These are phyloP conservation scores for Peniophora sp. DNA, from an alignment of 1,284 basidiomycete genomes.

Conservation along the genomic window DNA sequence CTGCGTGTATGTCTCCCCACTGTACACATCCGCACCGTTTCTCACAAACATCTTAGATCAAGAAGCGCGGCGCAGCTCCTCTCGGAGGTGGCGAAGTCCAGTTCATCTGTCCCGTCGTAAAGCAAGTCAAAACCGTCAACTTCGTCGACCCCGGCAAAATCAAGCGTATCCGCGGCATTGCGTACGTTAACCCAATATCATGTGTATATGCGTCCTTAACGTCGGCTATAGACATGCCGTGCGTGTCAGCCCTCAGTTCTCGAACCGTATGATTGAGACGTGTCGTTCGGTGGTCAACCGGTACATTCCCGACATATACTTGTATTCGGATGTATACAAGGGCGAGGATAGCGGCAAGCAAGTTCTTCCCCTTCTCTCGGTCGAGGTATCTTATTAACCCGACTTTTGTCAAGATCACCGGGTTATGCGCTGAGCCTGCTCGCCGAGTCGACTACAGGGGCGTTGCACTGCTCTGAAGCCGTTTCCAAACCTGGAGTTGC, in stretches of 20 bases:
- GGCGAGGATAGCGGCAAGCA: conserved; percentile 95
- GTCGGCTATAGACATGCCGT: conserved; percentile 68
- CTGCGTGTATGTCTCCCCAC: conserved; percentile 46
- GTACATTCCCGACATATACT: conserved; percentile 96
- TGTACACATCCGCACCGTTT: conserved; percentile 1
- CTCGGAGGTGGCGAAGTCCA: conserved; percentile 90
- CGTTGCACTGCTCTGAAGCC: conserved; percentile 83
- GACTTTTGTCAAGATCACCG: conserved; percentile 61
- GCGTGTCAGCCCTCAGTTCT: conserved; percentile 94
- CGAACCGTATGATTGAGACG: conserved; percentile 95
- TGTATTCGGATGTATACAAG: conserved; percentile 98
- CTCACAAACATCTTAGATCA: conserved; percentile 53
- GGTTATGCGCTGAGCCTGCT: conserved; percentile 91
- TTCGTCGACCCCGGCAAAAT: conserved; percentile 90
- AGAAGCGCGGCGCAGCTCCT: conserved; percentile 88
- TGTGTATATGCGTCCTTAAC: conserved; percentile 3
- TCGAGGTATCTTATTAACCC: conserved; percentile 1
- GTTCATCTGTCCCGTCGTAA: conserved; percentile 89
- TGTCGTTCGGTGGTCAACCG: conserved; percentile 89
- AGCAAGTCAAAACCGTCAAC: conserved; percentile 85
- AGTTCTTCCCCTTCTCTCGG: conserved; percentile 19
- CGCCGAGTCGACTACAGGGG: conserved; percentile 89
- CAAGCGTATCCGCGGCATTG: conserved; percentile 91
- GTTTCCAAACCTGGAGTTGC: conserved; percentile 69
- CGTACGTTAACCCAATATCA: conserved; percentile 45